Evolutionary conservation across 179 eudicot species (phyloP), one percentile per base, ranked within the genome.

Genomic region (Amaranthus tricolor): DNA sequence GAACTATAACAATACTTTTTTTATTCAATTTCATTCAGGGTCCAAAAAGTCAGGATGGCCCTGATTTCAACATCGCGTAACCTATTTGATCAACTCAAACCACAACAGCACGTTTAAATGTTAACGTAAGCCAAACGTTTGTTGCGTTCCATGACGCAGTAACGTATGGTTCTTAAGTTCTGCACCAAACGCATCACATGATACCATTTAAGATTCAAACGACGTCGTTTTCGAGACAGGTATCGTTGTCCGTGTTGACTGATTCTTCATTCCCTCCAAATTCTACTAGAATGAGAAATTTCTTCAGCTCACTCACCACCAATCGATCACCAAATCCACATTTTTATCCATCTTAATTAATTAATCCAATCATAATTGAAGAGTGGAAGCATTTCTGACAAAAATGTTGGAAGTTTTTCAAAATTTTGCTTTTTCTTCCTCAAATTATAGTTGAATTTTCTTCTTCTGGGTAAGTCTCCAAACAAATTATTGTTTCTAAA

Each of bases 201-300:
- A 24, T 24, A 1, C 31, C 31, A 24, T 24, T 24, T 0, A 0
- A 24, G 1, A 24, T 24, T 24, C 31, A 1, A 24, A 24, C 31
- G 31, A 24, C 31, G 49, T 24, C 31, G 66, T 31, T 62, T 62
- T 66, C 1, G 1, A 0, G 7, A 50, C 56, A 66, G 55, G 49
- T 66, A 43, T 48, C 56, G 2, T 47, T 50, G 10, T 50, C 56
- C 5, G 31, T 9, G 70, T 66, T 66, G 70, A 66, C 70, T 51
- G 19, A 20, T 66, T 66, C 70, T 7, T 57, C 13, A 1, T 20
- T 60, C 59, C 76, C 69, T 62, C 76, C 60, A 31, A 62, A 73
- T 47, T 24, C 19, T 31, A 19, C 24, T 21, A 5, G 9, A 24
- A 24, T 24, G 31, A 24, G 31, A 24, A 24, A n/a, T 24, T 24